Conservation (phyloP, 352 stramenopile genomes). For the Saprolegnia parasitica region DNA sequence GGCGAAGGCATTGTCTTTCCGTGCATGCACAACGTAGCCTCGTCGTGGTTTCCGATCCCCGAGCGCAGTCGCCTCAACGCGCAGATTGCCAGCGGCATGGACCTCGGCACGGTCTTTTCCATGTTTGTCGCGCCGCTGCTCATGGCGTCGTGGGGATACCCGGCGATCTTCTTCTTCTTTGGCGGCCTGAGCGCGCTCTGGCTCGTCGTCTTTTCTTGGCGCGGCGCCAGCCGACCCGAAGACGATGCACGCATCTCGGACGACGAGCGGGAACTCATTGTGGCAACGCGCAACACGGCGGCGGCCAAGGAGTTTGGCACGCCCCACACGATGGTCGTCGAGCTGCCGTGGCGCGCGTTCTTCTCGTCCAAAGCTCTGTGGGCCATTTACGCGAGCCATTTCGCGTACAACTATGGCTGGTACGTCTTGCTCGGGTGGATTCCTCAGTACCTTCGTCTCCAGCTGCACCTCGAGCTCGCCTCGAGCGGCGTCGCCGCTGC, state of each 20-base stretch:
- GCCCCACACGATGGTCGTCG: background rate
- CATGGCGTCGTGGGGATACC: slow-evolving; percentile 57
- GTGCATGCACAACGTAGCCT: slow-evolving; percentile 84
- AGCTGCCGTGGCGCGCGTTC: slow-evolving; percentile 45
- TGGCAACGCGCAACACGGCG: slow-evolving; percentile 45
- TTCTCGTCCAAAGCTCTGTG: slow-evolving; percentile 62
- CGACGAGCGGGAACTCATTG: slow-evolving; percentile 58
- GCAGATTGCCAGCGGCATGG: slow-evolving; percentile 69
- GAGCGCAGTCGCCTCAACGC: slow-evolving; percentile 76
- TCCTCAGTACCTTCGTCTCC: slow-evolving; percentile 81
- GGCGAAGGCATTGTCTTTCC: slow-evolving; percentile 84
- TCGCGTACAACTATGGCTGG: slow-evolving; percentile 87
- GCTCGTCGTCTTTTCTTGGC: slow-evolving; percentile 52
- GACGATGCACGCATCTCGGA: slow-evolving; percentile 52
- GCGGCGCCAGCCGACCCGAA: slow-evolving; percentile 63
- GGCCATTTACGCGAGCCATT: slow-evolving; percentile 81
- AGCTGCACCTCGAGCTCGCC: slow-evolving; percentile 67
- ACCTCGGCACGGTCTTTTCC: slow-evolving; percentile 76
- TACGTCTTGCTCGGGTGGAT: slow-evolving; percentile 78
- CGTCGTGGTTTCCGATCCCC: slow-evolving; percentile 75
- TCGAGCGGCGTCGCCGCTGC: slow-evolving; percentile 57
- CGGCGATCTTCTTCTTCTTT: slow-evolving; percentile 73
- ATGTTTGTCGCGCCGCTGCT: slow-evolving; percentile 70
- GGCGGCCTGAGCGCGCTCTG: slow-evolving; percentile 71
- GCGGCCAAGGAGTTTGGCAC: background rate